phyloP scores from a whole-genome alignment of 1,284 basidiomycete species.

The Vanrija humicola region DNA sequence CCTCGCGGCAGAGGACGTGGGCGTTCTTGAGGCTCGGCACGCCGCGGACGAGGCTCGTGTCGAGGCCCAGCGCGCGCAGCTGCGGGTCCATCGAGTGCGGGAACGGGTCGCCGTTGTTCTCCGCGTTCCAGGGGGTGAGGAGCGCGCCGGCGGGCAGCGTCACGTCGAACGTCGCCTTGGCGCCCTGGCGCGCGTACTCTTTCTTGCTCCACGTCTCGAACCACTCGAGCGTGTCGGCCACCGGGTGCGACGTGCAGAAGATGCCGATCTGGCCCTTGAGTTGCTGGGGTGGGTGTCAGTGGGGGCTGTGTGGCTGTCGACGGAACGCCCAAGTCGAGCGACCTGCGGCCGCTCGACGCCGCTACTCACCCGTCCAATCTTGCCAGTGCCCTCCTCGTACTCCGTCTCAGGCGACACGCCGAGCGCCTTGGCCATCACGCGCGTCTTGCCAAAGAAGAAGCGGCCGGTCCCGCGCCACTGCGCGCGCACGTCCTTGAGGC shows the following conservation, averaged over 20 bases:
- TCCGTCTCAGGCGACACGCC: slow-evolving; percentile 84
- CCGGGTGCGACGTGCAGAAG: slow-evolving; percentile 83
- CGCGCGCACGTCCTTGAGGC: slow-evolving; percentile 87
- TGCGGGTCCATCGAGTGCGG: slow-evolving; percentile 97
- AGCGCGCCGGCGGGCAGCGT: slow-evolving; percentile 63
- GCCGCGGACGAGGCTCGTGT: slow-evolving; percentile 78
- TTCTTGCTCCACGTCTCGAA: slow-evolving; percentile 84
- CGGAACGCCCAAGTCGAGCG: neutral
- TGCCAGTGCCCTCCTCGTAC: slow-evolving; percentile 71
- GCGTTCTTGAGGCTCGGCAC: slow-evolving; percentile 77
- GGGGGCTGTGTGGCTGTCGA: neutral
- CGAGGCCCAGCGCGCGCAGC: slow-evolving; percentile 82
- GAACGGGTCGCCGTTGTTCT: slow-evolving; percentile 70
- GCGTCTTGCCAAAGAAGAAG: slow-evolving; percentile 88
- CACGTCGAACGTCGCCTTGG: slow-evolving; percentile 69
- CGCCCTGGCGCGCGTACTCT: slow-evolving; percentile 89
- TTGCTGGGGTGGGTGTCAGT: slow-evolving; percentile 55
- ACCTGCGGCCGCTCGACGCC: neutral
- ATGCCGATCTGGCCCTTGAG: slow-evolving; percentile 91
- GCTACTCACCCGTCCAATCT: slow-evolving; percentile 67
- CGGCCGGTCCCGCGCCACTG: slow-evolving; percentile 91
- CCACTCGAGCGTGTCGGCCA: slow-evolving; percentile 88
- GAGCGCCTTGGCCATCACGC: slow-evolving; percentile 95
- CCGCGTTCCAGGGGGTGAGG: slow-evolving; percentile 55
- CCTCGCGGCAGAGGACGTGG: slow-evolving; percentile 82